Base-by-base conservation (phyloP, 805 yeast species). In the Monosporozyma yasuniensis region DNA sequence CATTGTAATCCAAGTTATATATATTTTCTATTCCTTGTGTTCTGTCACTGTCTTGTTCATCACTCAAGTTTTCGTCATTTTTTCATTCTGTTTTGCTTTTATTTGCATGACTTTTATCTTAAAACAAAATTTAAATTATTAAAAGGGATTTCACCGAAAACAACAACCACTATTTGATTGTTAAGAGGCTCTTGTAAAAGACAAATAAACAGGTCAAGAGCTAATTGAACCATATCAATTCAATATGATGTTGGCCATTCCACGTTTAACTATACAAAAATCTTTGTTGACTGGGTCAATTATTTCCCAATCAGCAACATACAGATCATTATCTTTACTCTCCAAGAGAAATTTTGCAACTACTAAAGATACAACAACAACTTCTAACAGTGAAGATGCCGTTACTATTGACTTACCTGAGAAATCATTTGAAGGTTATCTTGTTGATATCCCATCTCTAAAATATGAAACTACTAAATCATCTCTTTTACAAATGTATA, bases 401-500 rank as follows among this genome's bases (percentile, higher is more conserved):
- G 68, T 74, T 50, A 66, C 69, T 46, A 78, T 86, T 58, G 77
- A 78, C 16, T 77, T 91, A 55, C 95, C 95, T 54, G 89, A 82
- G 48, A 69, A 78, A 50, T 83, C 96, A 8, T 93, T 88, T 67
- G 93, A 87, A 71, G 84, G 88, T 49, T 93, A 89, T 76, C 74
- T 83, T 72, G 68, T 93, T 57, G 84, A 80, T 41, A 76, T 77
- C 22, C 96, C 96, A 48, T 77, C 77, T 46, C 73, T 85, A 63
- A 71, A 74, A 48, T 84, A 85, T 68, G 83, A 83, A 71, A 84
- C 96, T 51, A 82, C 87, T 62, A 89, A 88, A 78, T 77, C 79
- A 47, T 78, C 83, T 50, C 72, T 93, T 61, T 75, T 93, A 64
- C 81, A 89, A 66, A 88, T 93, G 96, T 93, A 90, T 81, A 86